Base-by-base conservation (phyloP, 805 yeast species). In the Spathaspora girioi region DNA sequence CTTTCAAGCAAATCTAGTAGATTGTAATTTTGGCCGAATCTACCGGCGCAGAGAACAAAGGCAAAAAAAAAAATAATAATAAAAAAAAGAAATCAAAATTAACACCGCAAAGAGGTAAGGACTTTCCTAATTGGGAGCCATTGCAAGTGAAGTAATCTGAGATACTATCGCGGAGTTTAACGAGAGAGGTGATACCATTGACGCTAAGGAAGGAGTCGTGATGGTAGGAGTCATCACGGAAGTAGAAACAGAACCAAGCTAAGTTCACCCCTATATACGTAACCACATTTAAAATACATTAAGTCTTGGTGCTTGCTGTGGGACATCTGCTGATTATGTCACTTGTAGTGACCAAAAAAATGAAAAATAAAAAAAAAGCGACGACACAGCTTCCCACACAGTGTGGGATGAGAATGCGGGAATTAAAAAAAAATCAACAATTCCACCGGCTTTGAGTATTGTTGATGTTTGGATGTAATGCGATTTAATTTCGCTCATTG, bases 381-480 rank as follows among this genome's bases (percentile, higher is more conserved):
- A 35, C 18, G 40, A 35, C 40, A 35, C 43, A n/a, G n/a, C n/a
- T n/a, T n/a, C n/a, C n/a, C n/a, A 18, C n/a, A 11, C 4, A 19
- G 26, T 18, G 43, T 41, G 43, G 14, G 27, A 19, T 9, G 43
- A 41, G 18, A 41, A 19, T 35, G 40, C 40, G 40, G 43, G 27
- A 41, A 41, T 18, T 18, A 41, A 41, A 38, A 38, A n/a, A 38
- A n/a, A 11, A 9, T 10, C 14, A 29, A 10, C 14, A 11, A n/a
- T 35, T 35, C 18, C 8, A n/a, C 40, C 40, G 40, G 18, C 40
- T 4, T 11, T 35, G 4, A 11, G 9, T 35, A 15, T 17, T 43
- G 23, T 43, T 27, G 46, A 18, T 15, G 46, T 26, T 17, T 43
- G 46, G 46, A 43, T 43, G 46, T 43, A 9, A 15, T 20, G 12